Base-by-base conservation (phyloP, 2,329 filamentous ascomycete genomes). In the Clathrospora elynae region DNA sequence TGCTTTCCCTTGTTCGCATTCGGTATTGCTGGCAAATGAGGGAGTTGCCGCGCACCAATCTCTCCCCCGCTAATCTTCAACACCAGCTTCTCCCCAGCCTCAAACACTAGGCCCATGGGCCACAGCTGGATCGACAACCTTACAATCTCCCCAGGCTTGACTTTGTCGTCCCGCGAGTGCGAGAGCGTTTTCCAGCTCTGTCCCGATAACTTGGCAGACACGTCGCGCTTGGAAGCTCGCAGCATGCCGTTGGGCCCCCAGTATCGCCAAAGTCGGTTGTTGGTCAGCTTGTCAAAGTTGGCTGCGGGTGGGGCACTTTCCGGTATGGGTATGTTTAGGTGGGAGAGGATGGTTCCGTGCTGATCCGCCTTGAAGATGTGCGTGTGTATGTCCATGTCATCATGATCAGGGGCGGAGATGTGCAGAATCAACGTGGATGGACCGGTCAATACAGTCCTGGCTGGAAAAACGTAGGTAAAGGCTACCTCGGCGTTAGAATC, bases 311-410 rank as follows among this genome's bases (percentile, higher is more conserved):
- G 40, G 24, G 6, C 35, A 19, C 5, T 28, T 9, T 25, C 13
- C 17, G n/a, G n/a, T n/a, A 32, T 18, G 14, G 75, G 74, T 30
- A 77, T 71, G 42, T 76, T 75, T 4, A 74, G 53, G 20, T 74
- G 67, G 44, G 67, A 60, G 34, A 76, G 46, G 0, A 61, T 41
- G 10, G 73, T 72, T 0, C 74, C 75, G 2, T 70, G 51, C 8
- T 53, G 61, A 11, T 44, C 32, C 5, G 28, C 25, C 37, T 56
- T 56, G 32, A 36, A 36, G 12, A 56, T 17, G 13, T 39, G 32
- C 14, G 46, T 42, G 24, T 35, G 20, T 0, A 56, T 40, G 22
- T 56, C 69, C 42, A 78, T 67, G 43, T 78, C 76, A 26, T 78
- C 66, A 3, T 61, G 53, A 5, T 69, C 63, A 2, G 61, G 52